phyloP scores from a whole-genome alignment of 2,329 filamentous ascomycete species.

The Pseudofabraea citricarpa region DNA sequence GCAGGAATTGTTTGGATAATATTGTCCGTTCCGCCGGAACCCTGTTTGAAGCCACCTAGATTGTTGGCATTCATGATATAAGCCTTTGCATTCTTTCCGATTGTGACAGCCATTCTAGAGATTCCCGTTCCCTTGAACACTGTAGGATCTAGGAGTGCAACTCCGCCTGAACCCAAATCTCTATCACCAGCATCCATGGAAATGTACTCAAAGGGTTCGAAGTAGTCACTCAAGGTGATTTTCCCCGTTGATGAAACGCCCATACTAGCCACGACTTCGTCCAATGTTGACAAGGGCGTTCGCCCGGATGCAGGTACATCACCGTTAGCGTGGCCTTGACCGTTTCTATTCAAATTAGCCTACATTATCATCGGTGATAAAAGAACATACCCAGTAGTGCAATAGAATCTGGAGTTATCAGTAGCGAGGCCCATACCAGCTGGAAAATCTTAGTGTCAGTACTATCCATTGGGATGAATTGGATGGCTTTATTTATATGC shows the following conservation, averaged over 20 bases:
- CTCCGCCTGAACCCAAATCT: constrained; percentile 40
- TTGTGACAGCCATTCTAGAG: constrained; percentile 42
- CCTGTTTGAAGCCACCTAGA: constrained; percentile 27
- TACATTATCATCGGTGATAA: too few species aligned
- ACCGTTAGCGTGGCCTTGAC: constrained; percentile 29
- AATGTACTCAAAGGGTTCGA: constrained; percentile 49
- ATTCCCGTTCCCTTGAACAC: constrained; percentile 39
- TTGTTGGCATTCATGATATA: constrained; percentile 35
- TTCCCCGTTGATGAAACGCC: constrained; percentile 36
- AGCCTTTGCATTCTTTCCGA: constrained; percentile 46
- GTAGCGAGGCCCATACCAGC: constrained; percentile 30
- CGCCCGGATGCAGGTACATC: constrained; percentile 30
- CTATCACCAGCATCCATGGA: constrained; percentile 44
- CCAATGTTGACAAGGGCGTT: constrained; percentile 31
- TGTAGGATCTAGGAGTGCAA: constrained; percentile 37
- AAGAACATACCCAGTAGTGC: constrained; percentile 21
- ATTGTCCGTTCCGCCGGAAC: constrained; percentile 30
- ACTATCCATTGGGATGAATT: too few species aligned
- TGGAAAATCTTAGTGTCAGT: too few species aligned
- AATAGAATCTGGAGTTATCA: constrained; percentile 27
- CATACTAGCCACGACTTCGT: constrained; percentile 42
- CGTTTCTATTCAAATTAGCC: constrained; percentile 23
- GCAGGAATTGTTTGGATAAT: constrained; percentile 41
- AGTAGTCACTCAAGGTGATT: constrained; percentile 45
- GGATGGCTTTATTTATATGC: too few species aligned